Evolutionary conservation across 331 rosid species (phyloP), one percentile per base, ranked within the genome.

Genomic region (Phaseolus coccineus): DNA sequence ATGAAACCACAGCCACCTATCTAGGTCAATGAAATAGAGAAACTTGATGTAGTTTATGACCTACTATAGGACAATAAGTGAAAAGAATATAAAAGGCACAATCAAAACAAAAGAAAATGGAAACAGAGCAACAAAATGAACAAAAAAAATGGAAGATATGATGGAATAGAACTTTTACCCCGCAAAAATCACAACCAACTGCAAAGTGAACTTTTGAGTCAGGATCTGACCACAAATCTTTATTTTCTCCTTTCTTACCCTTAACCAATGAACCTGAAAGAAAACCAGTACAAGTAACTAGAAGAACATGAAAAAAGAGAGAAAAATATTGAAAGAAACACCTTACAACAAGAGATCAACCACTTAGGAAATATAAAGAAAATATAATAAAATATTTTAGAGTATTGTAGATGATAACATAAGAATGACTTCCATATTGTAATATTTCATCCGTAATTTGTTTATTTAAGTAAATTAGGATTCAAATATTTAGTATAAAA

Each of bases 151-250:
- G 50, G 70, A 83, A 51, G 62, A 70, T 69, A 58, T 56, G 52
- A 58, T 25, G 79, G 77, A 77, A 64, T 28, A 65, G 70, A 63
- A 52, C 44, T 62, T 53, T 82, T 89, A 94, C 98, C 97, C 97
- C 98, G 16, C 98, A 94, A 84, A 71, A 88, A 84, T 94, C 98
- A 69, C 98, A 92, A 39, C 98, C 97, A 81, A 59, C 82, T 62
- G 35, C 76, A 27, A 11, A 0, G 77, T 94, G 98, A 85, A 84
- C 88, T 37, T 74, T 81, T 62, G 75, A 81, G 39, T 16, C 64
- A 78, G 77, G 86, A 75, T 79, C 88, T 33, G 82, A 42, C 85
- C 74, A 83, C 66, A 47, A 39, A 30, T 79, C 73, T 14, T 10
- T n/a, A 24, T 28, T 83, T 70, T 69, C 74, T 77, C 72, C 88